A percentile compares a stretch with the other conserved stretches of the same genome.
These are phyloP conservation scores for Spathaspora girioi DNA, from an alignment of 805 yeast genomes.

Conservation along the genomic window DNA sequence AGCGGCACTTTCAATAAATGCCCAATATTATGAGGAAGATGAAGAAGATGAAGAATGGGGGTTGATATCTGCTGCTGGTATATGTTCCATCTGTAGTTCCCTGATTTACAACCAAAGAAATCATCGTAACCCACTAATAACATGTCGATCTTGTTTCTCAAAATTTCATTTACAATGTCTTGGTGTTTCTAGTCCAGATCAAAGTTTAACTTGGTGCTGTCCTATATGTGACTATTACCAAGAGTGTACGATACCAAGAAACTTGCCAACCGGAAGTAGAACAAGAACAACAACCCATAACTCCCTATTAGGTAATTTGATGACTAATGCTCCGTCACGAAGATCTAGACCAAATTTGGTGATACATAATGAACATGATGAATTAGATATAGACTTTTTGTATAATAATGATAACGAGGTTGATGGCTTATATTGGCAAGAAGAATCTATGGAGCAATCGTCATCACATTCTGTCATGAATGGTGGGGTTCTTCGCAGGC, in stretches of 20 bases:
- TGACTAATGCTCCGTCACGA: background rate
- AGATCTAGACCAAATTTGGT: constrained; percentile 14
- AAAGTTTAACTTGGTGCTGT: constrained; percentile 37
- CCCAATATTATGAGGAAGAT: constrained; percentile 2
- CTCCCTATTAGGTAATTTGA: background rate
- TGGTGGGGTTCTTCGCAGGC: constrained; percentile 36
- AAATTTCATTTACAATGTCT: constrained; percentile 6
- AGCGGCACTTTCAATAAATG: background rate
- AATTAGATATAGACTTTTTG: constrained; percentile 27
- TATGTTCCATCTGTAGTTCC: constrained; percentile 11
- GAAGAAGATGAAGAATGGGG: constrained; percentile 1
- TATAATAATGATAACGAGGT: constrained; percentile 12
- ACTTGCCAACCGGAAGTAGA: background rate
- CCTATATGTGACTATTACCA: constrained; percentile 50
- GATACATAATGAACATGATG: constrained; percentile 26
- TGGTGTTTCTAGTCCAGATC: constrained; percentile 4
- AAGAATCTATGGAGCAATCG: background rate
- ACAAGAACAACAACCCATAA: background rate
- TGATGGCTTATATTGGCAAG: constrained; percentile 1
- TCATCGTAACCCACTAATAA: background rate
- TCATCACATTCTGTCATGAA: constrained; percentile 21
- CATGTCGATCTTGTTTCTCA: constrained; percentile 5
- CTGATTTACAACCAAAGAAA: background rate
- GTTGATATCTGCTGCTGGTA: background rate
- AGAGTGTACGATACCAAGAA: constrained; percentile 15